Percentiles rank a stretch among this genome's conserved stretches.
phyloP scores from a whole-genome alignment of 169 alveolate species.

The Cryptosporidium andersoni region DNA sequence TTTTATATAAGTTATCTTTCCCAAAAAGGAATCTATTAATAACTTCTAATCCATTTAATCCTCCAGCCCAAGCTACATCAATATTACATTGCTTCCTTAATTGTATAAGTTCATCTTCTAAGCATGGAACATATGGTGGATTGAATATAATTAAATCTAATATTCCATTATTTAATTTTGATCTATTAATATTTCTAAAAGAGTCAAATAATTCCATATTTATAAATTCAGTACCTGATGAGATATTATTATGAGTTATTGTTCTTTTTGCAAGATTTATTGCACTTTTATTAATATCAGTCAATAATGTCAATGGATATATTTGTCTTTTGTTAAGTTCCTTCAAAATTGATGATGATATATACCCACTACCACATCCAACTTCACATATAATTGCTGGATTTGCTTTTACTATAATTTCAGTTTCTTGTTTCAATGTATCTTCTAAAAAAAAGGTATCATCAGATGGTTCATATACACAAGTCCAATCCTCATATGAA shows the following conservation, averaged over 20 bases:
- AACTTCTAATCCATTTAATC: constrained; percentile 25
- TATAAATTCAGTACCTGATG: not conserved
- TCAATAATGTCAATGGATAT: constrained; percentile 31
- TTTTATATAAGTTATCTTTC: constrained; percentile 3
- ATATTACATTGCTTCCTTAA: not conserved
- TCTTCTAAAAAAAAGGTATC: constrained; percentile 67
- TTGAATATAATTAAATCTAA: constrained; percentile 39
- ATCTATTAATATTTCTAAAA: not conserved
- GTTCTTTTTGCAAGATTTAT: constrained; percentile 24
- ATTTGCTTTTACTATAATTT: not conserved
- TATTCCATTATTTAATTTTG: not conserved
- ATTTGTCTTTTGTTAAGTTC: not conserved
- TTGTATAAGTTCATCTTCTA: constrained; percentile 13
- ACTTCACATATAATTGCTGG: constrained; percentile 47
- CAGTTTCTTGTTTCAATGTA: constrained; percentile 8
- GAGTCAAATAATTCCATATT: constrained; percentile 27
- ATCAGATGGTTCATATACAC: constrained; percentile 63
- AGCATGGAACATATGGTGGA: constrained; percentile 63
- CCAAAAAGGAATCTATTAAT: constrained; percentile 51
- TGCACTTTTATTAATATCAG: constrained; percentile 42
- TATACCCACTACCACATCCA: constrained; percentile 68
- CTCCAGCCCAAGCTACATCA: constrained; percentile 63
- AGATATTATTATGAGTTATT: not conserved
- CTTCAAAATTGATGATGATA: constrained; percentile 6
- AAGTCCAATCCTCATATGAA: constrained; percentile 18